Conservation (phyloP, 1,284 basidiomycete genomes). For the Bjerkandera adusta region DNA sequence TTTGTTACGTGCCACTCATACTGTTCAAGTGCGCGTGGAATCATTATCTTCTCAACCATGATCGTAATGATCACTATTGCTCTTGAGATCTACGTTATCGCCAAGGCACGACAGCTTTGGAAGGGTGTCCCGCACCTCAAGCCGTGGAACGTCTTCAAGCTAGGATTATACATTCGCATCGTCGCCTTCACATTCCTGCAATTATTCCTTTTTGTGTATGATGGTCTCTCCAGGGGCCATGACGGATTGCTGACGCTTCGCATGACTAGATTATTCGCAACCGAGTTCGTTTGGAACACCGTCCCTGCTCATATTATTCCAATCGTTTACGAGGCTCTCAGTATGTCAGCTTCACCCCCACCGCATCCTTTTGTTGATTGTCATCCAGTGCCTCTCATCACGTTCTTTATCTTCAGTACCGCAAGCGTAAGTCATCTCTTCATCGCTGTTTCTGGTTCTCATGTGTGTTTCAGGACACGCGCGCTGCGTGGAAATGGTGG, state of each 20-base stretch:
- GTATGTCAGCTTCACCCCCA: constrained; percentile 13
- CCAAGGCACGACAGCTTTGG: constrained; percentile 16
- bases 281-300: constrained; percentile 16
- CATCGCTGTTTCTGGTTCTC: background rate
- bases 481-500: constrained; percentile 11
- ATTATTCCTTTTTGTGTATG: constrained; percentile 22
- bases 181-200: constrained; percentile 22
- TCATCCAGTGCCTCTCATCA: constrained; percentile 17
- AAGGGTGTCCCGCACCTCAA: constrained; percentile 1
- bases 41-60: constrained; percentile 17
- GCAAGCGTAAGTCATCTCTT: constrained; percentile 5
- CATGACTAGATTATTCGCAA: constrained; percentile 17
- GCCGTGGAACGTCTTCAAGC: constrained; percentile 8
- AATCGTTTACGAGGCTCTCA: constrained; percentile 20
- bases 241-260: background rate
- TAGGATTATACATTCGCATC: constrained; percentile 18
- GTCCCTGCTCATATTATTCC: constrained; percentile 17
- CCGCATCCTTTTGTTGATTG: background rate
- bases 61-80: constrained; percentile 16
- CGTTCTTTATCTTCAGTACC: constrained; percentile 17
- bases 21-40: constrained; percentile 15
- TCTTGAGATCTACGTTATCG: constrained; percentile 19
- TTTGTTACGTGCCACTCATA: constrained; percentile 10
- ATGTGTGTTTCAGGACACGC: constrained; percentile 7
- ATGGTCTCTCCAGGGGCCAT: background rate